These are phyloP conservation scores for Talaromyces sp. DNA, from an alignment of 2,329 filamentous ascomycete genomes.

Conservation along the genomic window DNA sequence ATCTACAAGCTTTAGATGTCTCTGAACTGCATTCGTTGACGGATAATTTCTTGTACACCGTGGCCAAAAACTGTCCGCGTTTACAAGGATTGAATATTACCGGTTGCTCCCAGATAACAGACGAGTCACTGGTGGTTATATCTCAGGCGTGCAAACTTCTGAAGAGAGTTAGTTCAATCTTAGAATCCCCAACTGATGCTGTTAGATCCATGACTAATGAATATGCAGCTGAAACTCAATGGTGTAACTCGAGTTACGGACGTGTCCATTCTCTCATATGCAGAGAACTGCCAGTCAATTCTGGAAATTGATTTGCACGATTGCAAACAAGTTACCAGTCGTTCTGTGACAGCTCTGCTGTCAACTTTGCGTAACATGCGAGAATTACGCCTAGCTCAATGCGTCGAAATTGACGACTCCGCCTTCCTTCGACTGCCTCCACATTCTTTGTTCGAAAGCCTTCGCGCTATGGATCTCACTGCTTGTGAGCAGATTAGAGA, in stretches of 20 bases:
- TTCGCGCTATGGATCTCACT: slow-evolving; percentile 90
- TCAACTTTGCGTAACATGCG: slow-evolving; percentile 75
- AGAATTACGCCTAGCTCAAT: slow-evolving; percentile 81
- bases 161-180: slow-evolving; percentile 61
- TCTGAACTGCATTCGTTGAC: slow-evolving; percentile 76
- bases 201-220: background rate
- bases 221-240: slow-evolving; percentile 78
- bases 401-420: slow-evolving; percentile 75
- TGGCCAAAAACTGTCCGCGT: slow-evolving; percentile 75
- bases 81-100: slow-evolving; percentile 93
- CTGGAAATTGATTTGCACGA: slow-evolving; percentile 94
- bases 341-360: slow-evolving; percentile 75
- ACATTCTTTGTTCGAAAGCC: slow-evolving; percentile 69
- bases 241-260: slow-evolving; percentile 83
- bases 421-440: slow-evolving; percentile 76
- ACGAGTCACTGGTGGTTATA: slow-evolving; percentile 74
- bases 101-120: slow-evolving; percentile 75
- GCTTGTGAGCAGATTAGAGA: slow-evolving; percentile 82
- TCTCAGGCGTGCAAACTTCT: slow-evolving; percentile 79
- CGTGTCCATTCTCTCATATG: slow-evolving; percentile 75
- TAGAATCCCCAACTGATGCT: slow-evolving; percentile 11
- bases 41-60: slow-evolving; percentile 68
- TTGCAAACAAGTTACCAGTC: slow-evolving; percentile 73
- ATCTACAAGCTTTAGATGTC: slow-evolving; percentile 84
- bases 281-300: slow-evolving; percentile 81